Base-by-base conservation (phyloP, 352 stramenopile species). In the Blastocystis sp. region DNA sequence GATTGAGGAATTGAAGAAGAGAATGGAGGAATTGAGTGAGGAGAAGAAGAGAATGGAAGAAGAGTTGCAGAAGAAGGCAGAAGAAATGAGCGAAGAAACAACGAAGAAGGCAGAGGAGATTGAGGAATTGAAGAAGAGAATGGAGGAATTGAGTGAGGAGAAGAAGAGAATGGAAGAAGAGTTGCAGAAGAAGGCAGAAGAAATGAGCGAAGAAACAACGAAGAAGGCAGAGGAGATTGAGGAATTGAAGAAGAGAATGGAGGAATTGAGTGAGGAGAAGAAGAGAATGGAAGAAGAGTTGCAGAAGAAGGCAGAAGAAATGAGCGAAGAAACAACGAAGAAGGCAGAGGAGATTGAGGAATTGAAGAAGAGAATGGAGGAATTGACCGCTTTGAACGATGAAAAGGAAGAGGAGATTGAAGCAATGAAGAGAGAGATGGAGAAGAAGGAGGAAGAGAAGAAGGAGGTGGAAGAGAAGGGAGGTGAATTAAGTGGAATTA, bases 361-460 rank as follows among this genome's bases (percentile, higher is more conserved):
- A 0, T 56, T 56, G 28, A 34, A 34, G 28, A 34, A 34, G 28
- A 34, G 28, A 34, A 34, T 34, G 28, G 48, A 56, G 48, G 28
- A 34, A 34, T 34, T 34, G 28, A 34, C 28, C 28, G 28, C 28
- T 34, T 34, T 34, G 28, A 34, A 34, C 28, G 28, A 34, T 34
- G 28, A 34, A 34, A 34, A 34, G 28, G 28, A 34, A 34, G 28
- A 34, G 28, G 28, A 34, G 28, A 34, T 34, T 34, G 28, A 34
- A 34, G 28, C 28, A 81, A 1, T 69, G 62, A 69, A 69, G 62
- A 69, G 38, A 41, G 62, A 69, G 40, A 69, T 69, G 2, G 28
- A 34, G 0, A 34, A 34, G 28, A 34, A 34, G 28, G 28, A 34
- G 0, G 28, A 34, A 34, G 28, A 34, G 28, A 34, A 34, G 28